Evolutionary conservation across 805 yeast genomes (phyloP).

Genomic region (Candida ovalis): DNA sequence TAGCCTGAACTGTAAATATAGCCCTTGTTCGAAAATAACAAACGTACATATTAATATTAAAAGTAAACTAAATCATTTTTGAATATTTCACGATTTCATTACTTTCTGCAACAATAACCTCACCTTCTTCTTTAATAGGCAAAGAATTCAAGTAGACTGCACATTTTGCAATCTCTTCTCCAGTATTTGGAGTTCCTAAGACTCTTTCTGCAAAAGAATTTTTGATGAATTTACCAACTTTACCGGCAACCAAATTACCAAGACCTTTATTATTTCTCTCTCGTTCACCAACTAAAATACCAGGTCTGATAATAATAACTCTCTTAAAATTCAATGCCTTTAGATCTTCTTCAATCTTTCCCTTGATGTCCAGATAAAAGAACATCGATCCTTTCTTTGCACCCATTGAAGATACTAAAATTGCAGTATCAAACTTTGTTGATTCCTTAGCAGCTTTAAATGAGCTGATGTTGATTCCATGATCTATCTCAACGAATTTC

Average conservation of each 20-base stretch:
- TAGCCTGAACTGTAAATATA: too few relatives aligned
- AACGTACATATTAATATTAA: neutral
- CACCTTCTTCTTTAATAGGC: slow-evolving; percentile 22
- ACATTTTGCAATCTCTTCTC: slow-evolving; percentile 61
- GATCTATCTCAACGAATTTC: slow-evolving; percentile 67
- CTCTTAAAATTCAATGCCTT: slow-evolving; percentile 60
- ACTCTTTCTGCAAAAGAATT: slow-evolving; percentile 32
- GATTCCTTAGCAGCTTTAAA: slow-evolving; percentile 71
- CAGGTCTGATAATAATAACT: slow-evolving; percentile 77
- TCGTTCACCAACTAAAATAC: slow-evolving; percentile 65
- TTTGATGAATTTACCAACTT: slow-evolving; percentile 31
- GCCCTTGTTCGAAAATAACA: too few relatives aligned
- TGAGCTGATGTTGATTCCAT: slow-evolving; percentile 62
- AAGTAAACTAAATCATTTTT: slow-evolving; percentile 2
- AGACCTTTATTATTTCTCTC: slow-evolving; percentile 35
- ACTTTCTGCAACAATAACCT: slow-evolving; percentile 21
- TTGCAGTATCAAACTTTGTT: slow-evolving; percentile 59
- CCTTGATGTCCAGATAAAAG: slow-evolving; percentile 66
- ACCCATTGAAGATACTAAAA: slow-evolving; percentile 64
- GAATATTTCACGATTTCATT: slow-evolving; percentile 20
- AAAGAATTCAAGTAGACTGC: slow-evolving; percentile 28
- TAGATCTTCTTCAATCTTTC: slow-evolving; percentile 69
- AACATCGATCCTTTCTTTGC: slow-evolving; percentile 56
- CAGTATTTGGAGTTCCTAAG: slow-evolving; percentile 49
- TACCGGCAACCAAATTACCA: slow-evolving; percentile 30